Evolutionary conservation across 2,329 filamentous ascomycete species (phyloP), one percentile per base, ranked within the genome.

Genomic region (Coniosporium tulheliwenetii): DNA sequence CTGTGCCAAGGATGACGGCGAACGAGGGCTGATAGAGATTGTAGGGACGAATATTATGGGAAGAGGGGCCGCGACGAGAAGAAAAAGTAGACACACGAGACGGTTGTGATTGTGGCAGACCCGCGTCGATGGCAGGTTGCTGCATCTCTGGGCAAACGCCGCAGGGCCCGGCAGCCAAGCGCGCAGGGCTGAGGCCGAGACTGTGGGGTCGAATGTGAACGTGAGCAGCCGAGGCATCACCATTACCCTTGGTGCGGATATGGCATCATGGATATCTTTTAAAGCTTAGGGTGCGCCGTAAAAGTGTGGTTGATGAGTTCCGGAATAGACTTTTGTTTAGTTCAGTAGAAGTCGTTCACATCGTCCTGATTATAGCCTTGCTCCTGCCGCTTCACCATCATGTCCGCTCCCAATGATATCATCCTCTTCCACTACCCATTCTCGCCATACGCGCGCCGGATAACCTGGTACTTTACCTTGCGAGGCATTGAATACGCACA

Each of bases 351-450:
- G n/a, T n/a, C n/a, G n/a, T n/a, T n/a, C n/a, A n/a, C n/a, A 14
- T 14, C 32, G 8, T 34, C n/a, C n/a, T n/a, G n/a, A 12, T 8
- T 8, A n/a, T 34, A 14, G 12, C 12, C 12, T 34, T n/a, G 5
- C 12, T 34, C 32, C 14, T n/a, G 5, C 8, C 32, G 8, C 32
- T 15, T 26, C n/a, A 14, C 30, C 31, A 45, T 38, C 30, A 56
- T 56, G 54, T 39, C 50, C 26, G 44, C 47, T 13, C 56, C 57
- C 12, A 61, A 64, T 38, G 58, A 59, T n/a, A 69, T 79, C 14
- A 62, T 81, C 7, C 52, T 84, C 1, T 83, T 79, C 55, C 77
- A 81, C 56, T 84, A 84, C 54, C 54, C 64, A 1, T 68, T 64
- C 50, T 83, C 79, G 9, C 78, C 79, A 0, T 83, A 73, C 50